Percentiles rank a stretch among this genome's conserved stretches.
phyloP scores from a whole-genome alignment of 2,329 filamentous ascomycete genomes.

The Alternaria ventricosa region DNA sequence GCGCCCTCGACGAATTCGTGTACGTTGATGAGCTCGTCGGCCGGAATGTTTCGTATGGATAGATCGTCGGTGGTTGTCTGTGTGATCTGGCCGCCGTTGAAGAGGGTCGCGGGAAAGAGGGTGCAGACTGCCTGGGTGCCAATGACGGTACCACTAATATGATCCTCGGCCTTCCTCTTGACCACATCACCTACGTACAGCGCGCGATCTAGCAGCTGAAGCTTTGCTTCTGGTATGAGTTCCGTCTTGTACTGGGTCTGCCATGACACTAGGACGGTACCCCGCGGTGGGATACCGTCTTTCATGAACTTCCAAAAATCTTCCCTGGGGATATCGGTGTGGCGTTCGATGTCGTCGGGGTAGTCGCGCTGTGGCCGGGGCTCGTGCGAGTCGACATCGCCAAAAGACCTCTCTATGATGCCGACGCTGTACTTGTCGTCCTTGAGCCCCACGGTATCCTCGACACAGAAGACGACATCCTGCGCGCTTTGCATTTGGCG shows the following conservation, averaged over 20 bases:
- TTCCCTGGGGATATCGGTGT: slow-evolving; percentile 36
- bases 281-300: slow-evolving; percentile 57
- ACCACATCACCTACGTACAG: slow-evolving; percentile 63
- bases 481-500: slow-evolving; percentile 17
- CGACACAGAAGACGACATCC: slow-evolving; percentile 45
- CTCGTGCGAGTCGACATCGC: slow-evolving; percentile 54
- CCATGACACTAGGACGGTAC: slow-evolving; percentile 60
- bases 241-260: slow-evolving; percentile 50
- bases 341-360: slow-evolving; percentile 45
- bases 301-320: slow-evolving; percentile 51
- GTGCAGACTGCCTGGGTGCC: slow-evolving; percentile 56
- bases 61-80: slow-evolving; percentile 36
- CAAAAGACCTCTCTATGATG: slow-evolving; percentile 52
- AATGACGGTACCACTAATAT: slow-evolving; percentile 63
- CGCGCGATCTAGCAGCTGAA: slow-evolving; percentile 61
- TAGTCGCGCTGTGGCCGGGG: slow-evolving; percentile 53
- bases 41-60: slow-evolving; percentile 51
- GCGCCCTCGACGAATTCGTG: slow-evolving; percentile 59
- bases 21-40: slow-evolving; percentile 54
- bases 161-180: slow-evolving; percentile 56
- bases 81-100: slow-evolving; percentile 32
- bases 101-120: slow-evolving; percentile 46
- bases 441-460: slow-evolving; percentile 53
- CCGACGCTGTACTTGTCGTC: slow-evolving; percentile 51
- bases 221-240: slow-evolving; percentile 51